These are phyloP conservation scores for Zanthoxylum bungeanum DNA, from an alignment of 345 rosid genomes.

Conservation along the genomic window DNA sequence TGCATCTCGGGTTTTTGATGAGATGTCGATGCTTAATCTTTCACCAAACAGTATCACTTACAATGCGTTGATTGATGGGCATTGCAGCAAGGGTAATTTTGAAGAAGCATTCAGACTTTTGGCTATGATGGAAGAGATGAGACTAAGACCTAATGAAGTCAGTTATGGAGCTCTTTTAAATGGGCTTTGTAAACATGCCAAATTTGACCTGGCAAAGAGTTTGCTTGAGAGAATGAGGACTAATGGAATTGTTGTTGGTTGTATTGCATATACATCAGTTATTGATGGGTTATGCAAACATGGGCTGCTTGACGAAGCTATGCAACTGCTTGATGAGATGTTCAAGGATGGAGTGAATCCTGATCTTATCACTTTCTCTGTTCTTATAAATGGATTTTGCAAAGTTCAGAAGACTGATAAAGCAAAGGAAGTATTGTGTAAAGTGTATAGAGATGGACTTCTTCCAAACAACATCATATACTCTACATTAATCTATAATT, in stretches of 20 bases:
- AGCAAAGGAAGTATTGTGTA: conserved; percentile 63
- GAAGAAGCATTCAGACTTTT: conserved; percentile 62
- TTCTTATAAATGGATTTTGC: conserved; percentile 73
- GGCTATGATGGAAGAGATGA: conserved; percentile 51
- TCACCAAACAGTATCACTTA: conserved; percentile 58
- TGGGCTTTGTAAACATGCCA: conserved; percentile 63
- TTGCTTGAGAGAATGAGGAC: conserved; percentile 66
- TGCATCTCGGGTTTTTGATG: conserved; percentile 58
- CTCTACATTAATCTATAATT: conserved; percentile 55
- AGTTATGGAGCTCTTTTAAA: conserved; percentile 68
- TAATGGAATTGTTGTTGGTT: conserved; percentile 45
- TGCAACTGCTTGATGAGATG: conserved; percentile 55
- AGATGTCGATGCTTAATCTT: conserved; percentile 61
- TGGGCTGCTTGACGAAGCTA: conserved; percentile 57
- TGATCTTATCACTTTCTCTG: conserved; percentile 76
- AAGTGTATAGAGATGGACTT: conserved; percentile 61
- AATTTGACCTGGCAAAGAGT: conserved; percentile 54
- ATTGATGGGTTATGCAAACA: conserved; percentile 75
- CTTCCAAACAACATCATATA: conserved; percentile 55
- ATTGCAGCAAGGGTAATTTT: conserved; percentile 45
- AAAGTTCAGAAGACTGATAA: conserved; percentile 39
- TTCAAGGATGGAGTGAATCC: conserved; percentile 52
- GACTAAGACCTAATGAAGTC: conserved; percentile 54
- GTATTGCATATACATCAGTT: conserved; percentile 59
- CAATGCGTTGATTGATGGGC: conserved; percentile 67